These are phyloP conservation scores for Candida piceae DNA, from an alignment of 805 yeast species.

Conservation along the genomic window DNA sequence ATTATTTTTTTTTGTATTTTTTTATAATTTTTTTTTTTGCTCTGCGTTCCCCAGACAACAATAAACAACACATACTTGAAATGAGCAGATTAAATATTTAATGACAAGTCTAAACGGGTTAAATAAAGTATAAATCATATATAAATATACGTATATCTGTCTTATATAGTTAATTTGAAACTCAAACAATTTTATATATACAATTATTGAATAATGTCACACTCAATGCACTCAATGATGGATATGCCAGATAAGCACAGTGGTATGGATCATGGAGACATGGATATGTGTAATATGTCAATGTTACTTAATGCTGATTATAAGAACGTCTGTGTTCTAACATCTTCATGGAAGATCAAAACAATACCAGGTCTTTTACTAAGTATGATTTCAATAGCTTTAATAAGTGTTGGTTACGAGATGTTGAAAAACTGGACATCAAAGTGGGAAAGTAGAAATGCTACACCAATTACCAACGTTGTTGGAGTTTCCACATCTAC, in stretches of 20 bases:
- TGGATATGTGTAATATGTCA: conserved; percentile 30
- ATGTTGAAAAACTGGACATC: conserved; percentile 24
- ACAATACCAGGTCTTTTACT: conserved; percentile 29
- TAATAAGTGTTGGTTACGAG: conserved; percentile 35
- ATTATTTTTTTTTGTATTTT: no score
- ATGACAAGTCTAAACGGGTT: no score
- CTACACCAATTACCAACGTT: not conserved
- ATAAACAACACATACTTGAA: no score
- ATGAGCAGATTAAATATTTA: no score
- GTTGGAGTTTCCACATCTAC: conserved; percentile 3
- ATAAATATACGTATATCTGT: no score
- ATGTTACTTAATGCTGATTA: conserved; percentile 42
- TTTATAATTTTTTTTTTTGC: no score
- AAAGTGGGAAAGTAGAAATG: conserved; percentile 18
- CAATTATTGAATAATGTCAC: not conserved
- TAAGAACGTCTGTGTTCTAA: conserved; percentile 38
- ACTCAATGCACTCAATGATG: conserved; percentile 7
- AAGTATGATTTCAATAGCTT: conserved; percentile 29
- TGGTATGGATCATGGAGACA: conserved; percentile 14
- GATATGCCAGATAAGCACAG: conserved; percentile 11
- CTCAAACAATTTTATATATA: no score
- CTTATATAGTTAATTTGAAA: no score
- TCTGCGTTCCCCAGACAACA: no score
- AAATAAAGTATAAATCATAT: no score
- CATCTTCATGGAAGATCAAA: conserved; percentile 36